Base-by-base conservation (phyloP, 2,329 filamentous ascomycete genomes). In the Eurotiales sp. region DNA sequence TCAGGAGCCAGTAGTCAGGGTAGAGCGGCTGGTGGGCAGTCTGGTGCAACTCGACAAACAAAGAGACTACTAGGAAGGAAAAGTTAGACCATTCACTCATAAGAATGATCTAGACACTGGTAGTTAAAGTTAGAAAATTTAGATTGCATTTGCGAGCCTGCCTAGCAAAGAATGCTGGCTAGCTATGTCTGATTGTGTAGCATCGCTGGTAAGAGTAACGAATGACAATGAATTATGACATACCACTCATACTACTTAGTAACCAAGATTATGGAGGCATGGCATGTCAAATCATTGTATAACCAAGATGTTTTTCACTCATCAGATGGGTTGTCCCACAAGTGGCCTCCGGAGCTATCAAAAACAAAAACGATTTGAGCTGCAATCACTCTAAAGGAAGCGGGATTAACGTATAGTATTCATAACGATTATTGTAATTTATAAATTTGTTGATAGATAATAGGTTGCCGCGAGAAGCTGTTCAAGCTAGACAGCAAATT, bases 21-120 rank as follows among this genome's bases (percentile, higher is more conserved):
- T 46, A 51, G 44, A 43, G 30, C 4, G 12, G 37, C 45, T 21
- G 34, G 60, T 41, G 50, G 48, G 27, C 37, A 52, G 25, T 15
- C 52, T 39, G 53, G 55, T 46, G 44, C 45, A 27, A 52, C 55
- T 15, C 64, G 65, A 51, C 65, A 66, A 56, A 63, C 60, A 3
- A 72, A 72, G 54, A 60, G 70, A 40, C 55, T 71, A 42, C 57
- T 72, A 25, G 67, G 68, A 23, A 66, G 64, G 53, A 69, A 68
- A 49, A 56, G 56, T 41, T 69, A 56, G 60, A 50, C n/a, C 22
- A 27, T 25, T 4, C 21, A n/a, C n/a, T n/a, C n/a, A n/a, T n/a
- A n/a, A n/a, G n/a, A n/a, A n/a, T n/a, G n/a, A n/a, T n/a, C n/a
- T n/a, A n/a, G n/a, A n/a, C n/a, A n/a, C n/a, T n/a, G n/a, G 32